Evolutionary conservation across 352 stramenopile species (phyloP).

Genomic region (Globisporangium yorkense): DNA sequence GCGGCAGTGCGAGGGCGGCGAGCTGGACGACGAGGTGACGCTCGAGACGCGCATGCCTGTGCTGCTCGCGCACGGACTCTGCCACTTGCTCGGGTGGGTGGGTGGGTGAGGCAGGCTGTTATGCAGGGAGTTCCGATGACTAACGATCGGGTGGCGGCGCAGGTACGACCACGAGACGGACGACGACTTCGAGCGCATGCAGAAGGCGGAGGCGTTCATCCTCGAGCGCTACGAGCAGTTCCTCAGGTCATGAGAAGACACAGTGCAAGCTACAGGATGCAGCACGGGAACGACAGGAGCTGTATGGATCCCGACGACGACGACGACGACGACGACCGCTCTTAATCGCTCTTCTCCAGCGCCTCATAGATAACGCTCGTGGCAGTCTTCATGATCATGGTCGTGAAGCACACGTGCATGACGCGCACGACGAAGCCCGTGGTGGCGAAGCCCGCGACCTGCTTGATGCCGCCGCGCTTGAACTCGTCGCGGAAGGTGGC

Average conservation of each 20-base stretch:
- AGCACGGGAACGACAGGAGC: not conserved
- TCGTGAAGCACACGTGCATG: constrained; percentile 84
- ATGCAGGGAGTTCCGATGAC: too few species aligned
- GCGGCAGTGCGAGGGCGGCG: constrained; percentile 51
- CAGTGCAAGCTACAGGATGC: too few species aligned
- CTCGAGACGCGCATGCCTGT: constrained; percentile 67
- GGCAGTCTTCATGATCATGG: constrained; percentile 88
- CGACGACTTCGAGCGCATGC: constrained; percentile 72
- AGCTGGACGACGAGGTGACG: constrained; percentile 44
- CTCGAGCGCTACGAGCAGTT: constrained; percentile 46
- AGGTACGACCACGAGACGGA: constrained; percentile 83
- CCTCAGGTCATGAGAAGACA: constrained; percentile 14
- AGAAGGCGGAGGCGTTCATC: constrained; percentile 63
- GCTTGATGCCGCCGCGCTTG: constrained; percentile 69
- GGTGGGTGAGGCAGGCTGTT: not conserved
- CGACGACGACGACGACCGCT: too few species aligned
- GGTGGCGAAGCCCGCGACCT: constrained; percentile 74
- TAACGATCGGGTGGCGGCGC: not conserved
- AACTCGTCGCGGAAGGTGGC: constrained; percentile 73
- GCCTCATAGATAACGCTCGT: constrained; percentile 82
- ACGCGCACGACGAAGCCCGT: constrained; percentile 73
- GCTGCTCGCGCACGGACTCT: constrained; percentile 73
- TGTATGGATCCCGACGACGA: not conserved
- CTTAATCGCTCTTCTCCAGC: constrained; percentile 30
- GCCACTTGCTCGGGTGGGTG: constrained; percentile 78